Evolutionary conservation across 495 filamentous ascomycete species (phyloP).

Genomic region (Tuber microsphaerosporum): DNA sequence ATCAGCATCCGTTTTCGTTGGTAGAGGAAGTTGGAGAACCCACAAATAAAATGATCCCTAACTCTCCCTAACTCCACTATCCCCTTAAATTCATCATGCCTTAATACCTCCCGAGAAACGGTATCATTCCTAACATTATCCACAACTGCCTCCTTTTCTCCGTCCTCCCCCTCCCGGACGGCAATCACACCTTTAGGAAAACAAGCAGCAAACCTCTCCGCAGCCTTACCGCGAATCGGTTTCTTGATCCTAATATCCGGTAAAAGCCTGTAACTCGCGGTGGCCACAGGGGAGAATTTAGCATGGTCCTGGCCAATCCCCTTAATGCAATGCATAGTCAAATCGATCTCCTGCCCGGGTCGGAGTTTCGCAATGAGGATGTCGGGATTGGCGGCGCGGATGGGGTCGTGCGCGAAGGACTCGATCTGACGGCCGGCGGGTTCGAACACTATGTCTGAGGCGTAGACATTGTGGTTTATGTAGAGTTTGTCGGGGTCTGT

Average conservation of each 20-base stretch:
- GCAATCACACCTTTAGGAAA: constrained; percentile 86
- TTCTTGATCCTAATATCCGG: constrained; percentile 73
- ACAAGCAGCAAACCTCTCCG: constrained; percentile 80
- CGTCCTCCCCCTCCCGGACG: constrained; percentile 56
- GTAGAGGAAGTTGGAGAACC: not conserved
- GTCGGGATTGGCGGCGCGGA: constrained; percentile 62
- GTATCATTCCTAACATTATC: constrained; percentile 78
- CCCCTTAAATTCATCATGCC: constrained; percentile 85
- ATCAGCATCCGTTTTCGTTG: not conserved
- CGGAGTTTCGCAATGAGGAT: constrained; percentile 92
- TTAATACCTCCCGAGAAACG: constrained; percentile 81
- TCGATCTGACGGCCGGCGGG: constrained; percentile 65
- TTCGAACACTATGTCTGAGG: constrained; percentile 66
- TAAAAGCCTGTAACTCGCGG: constrained; percentile 81
- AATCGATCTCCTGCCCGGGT: constrained; percentile 75
- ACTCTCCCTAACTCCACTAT: constrained; percentile 89
- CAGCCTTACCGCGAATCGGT: constrained; percentile 79
- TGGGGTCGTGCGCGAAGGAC: constrained; percentile 64
- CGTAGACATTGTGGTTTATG: constrained; percentile 79
- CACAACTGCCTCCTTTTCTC: constrained; percentile 80
- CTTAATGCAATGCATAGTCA: constrained; percentile 84
- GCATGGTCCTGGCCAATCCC: constrained; percentile 92
- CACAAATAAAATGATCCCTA: constrained; percentile 89
- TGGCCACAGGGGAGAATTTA: constrained; percentile 95
- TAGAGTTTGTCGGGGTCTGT: constrained; percentile 77